Conservation (phyloP, 176 grass and related monocot species). For the Aegilops longissima region DNA sequence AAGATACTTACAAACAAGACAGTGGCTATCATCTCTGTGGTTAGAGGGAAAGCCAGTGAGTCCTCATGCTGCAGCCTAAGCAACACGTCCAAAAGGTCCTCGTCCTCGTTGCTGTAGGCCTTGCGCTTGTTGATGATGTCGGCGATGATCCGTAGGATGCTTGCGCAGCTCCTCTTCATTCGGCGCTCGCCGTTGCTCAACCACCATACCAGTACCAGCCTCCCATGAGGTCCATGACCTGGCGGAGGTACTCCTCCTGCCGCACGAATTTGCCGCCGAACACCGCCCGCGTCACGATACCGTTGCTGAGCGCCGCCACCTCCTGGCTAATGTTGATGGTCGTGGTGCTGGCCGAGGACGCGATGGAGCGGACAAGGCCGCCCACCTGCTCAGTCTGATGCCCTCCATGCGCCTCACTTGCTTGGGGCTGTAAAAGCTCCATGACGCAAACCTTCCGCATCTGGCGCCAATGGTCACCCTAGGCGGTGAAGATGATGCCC, state of each 20-base stretch:
- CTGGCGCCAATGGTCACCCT: too few species aligned
- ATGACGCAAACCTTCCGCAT: background rate
- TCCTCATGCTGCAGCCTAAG: constrained; percentile 3
- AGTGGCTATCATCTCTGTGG: constrained; percentile 5
- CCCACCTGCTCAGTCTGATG: too few species aligned
- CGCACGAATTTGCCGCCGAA: too few species aligned
- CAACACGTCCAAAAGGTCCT: constrained; percentile 7
- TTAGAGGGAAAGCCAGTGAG: background rate
- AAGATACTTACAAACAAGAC: constrained; percentile 8
- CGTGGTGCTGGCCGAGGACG: background rate
- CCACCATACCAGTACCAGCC: background rate
- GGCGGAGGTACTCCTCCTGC: background rate
- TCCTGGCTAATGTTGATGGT: too few species aligned
- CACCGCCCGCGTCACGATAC: too few species aligned
- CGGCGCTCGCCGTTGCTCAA: background rate
- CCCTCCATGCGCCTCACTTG: background rate
- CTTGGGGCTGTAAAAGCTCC: background rate
- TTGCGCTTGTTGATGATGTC: background rate
- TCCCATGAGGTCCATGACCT: background rate
- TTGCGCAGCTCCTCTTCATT: background rate
- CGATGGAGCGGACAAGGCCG: background rate
- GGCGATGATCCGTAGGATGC: background rate
- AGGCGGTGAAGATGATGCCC: too few species aligned
- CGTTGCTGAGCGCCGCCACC: too few species aligned
- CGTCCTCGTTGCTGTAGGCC: background rate